Conservation (phyloP, 352 stramenopile genomes). For the Globisporangium spinosum region DNA sequence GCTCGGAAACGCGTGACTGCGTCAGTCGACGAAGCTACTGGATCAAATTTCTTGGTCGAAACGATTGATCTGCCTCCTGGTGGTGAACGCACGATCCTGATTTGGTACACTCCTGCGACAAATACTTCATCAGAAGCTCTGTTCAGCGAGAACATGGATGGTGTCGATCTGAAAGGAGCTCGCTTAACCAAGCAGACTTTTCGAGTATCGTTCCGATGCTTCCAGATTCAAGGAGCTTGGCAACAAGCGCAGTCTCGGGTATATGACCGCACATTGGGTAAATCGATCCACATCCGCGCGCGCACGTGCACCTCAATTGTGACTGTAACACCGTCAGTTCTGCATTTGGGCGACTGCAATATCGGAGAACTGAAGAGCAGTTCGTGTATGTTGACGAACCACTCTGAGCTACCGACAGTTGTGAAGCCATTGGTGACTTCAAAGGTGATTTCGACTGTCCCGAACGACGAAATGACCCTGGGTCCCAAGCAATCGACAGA, state of each 20-base stretch:
- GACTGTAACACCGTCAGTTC: slow-evolving; percentile 77
- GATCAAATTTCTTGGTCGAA: slow-evolving; percentile 87
- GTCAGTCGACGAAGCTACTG: slow-evolving; percentile 56
- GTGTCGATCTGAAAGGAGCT: slow-evolving; percentile 73
- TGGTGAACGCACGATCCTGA: slow-evolving; percentile 84
- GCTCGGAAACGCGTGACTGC: slow-evolving; percentile 34
- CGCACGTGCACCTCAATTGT: slow-evolving; percentile 87
- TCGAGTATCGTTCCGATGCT: slow-evolving; percentile 84
- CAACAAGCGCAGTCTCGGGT: slow-evolving; percentile 82
- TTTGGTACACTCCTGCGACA: slow-evolving; percentile 76
- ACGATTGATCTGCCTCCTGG: slow-evolving; percentile 83
- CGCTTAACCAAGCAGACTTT: slow-evolving; percentile 86
- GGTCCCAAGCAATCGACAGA: slow-evolving; percentile 85
- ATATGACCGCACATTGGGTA: slow-evolving; percentile 82
- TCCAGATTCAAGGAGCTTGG: slow-evolving; percentile 83
- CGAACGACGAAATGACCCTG: slow-evolving; percentile 85
- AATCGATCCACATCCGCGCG: slow-evolving; percentile 82
- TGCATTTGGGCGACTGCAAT: slow-evolving; percentile 87
- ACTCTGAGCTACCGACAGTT: slow-evolving; percentile 84
- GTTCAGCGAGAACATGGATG: slow-evolving; percentile 43
- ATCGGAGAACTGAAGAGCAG: slow-evolving; percentile 88
- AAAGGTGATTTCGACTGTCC: slow-evolving; percentile 87
- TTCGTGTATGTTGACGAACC: slow-evolving; percentile 85
- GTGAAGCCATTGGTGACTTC: slow-evolving; percentile 86
- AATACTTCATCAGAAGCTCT: slow-evolving; percentile 38